phyloP scores from a whole-genome alignment of 2,329 filamentous ascomycete genomes.

The Ophiostoma perfectum region DNA sequence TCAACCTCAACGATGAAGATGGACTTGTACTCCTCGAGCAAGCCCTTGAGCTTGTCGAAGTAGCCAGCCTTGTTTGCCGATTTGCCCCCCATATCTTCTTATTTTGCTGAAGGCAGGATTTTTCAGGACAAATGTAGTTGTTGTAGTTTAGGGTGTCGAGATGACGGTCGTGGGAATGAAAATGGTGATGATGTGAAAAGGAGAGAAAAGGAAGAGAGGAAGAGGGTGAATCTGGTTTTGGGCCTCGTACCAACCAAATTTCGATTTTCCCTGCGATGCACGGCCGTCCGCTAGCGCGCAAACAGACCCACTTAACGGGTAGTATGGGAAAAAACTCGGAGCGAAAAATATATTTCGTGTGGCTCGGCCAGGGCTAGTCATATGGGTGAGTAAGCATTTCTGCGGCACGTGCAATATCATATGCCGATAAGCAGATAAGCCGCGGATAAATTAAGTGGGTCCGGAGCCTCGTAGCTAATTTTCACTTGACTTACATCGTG shows the following conservation, averaged over 20 bases:
- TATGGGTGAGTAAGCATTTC: background rate
- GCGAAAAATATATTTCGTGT: conserved; percentile 17
- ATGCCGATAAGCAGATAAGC: background rate
- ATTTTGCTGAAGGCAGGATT: conserved; percentile 82
- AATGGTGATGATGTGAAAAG: conserved; percentile 16
- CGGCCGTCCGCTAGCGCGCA: background rate
- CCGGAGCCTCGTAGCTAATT: conserved; percentile 7
- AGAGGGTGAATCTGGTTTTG: conserved; percentile 8
- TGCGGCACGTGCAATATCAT: background rate
- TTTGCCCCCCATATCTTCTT: conserved; percentile 99
- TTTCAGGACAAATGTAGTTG: conserved; percentile 72
- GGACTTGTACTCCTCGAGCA: conserved; percentile 93
- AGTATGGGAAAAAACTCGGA: conserved; percentile 12
- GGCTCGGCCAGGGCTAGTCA: conserved; percentile 7
- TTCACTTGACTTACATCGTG: conserved; percentile 16
- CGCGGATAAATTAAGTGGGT: background rate
- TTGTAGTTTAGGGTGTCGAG: conserved; percentile 20
- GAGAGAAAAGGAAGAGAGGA: background rate
- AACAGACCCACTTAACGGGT: background rate
- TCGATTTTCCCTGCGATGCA: conserved; percentile 12
- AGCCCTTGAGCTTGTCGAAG: conserved; percentile 98
- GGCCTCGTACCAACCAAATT: background rate
- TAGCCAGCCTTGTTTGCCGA: conserved; percentile 82
- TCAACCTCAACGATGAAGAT: conserved; percentile 97
- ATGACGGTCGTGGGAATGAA: conserved; percentile 16